Percentiles rank a stretch among this genome's conserved stretches.
Conservation (phyloP, 106 monocot genomes). For the Dendrobium huoshanense region DNA sequence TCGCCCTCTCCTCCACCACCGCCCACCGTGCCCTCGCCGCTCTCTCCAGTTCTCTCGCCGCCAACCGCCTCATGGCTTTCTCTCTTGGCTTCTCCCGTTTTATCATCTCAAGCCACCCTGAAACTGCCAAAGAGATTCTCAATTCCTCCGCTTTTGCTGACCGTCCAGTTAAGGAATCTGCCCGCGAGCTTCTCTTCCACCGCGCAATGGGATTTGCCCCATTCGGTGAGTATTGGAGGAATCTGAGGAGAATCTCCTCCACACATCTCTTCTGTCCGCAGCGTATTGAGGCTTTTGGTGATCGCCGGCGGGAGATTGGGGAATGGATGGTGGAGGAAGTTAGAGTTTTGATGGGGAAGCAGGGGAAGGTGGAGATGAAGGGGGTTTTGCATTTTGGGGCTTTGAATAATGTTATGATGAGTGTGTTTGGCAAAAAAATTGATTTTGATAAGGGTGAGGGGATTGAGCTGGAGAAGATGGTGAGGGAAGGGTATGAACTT, state of each 20-base stretch:
- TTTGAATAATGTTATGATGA: slow-evolving; percentile 49
- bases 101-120: slow-evolving; percentile 53
- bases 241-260: slow-evolving; percentile 33
- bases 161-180: slow-evolving; percentile 66
- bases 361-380: slow-evolving; percentile 34
- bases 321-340: slow-evolving; percentile 37
- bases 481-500: slow-evolving; percentile 60
- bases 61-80: slow-evolving; percentile 46
- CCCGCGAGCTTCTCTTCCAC: slow-evolving; percentile 65
- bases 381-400: slow-evolving; percentile 50
- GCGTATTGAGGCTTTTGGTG: slow-evolving; percentile 21
- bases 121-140: slow-evolving; percentile 62
- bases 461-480: slow-evolving; percentile 40
- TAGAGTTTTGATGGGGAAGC: slow-evolving; percentile 16
- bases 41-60: slow-evolving; percentile 23
- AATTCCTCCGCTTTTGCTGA: slow-evolving; percentile 48
- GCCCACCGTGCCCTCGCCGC: slow-evolving; percentile 44
- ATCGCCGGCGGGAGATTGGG: slow-evolving; percentile 25
- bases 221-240: slow-evolving; percentile 64
- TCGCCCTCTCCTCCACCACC: slow-evolving; percentile 23
- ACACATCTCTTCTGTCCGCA: slow-evolving; percentile 44
- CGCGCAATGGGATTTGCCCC: slow-evolving; percentile 78
- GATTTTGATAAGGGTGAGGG: slow-evolving; percentile 34
- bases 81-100: slow-evolving; percentile 68
- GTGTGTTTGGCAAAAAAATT: slow-evolving; percentile 46